Evolutionary conservation across 2,329 filamentous ascomycete species (phyloP).

Genomic region (Calonectria leucothoes): DNA sequence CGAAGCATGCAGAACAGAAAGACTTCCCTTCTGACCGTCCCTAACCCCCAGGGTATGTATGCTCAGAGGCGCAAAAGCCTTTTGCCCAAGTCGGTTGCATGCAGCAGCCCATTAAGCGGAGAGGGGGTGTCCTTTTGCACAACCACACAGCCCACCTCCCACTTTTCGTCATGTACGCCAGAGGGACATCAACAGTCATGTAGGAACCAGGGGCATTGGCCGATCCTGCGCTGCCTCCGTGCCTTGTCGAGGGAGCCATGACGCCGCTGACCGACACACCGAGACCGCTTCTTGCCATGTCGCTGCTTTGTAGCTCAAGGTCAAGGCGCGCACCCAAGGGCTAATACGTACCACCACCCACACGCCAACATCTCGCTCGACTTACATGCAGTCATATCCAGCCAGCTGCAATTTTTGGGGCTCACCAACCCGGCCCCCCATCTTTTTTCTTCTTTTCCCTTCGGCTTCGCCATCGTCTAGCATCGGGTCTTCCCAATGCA

Average conservation of each 20-base stretch:
- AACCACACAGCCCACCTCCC: neutral
- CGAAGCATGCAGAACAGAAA: slow-evolving; percentile 11
- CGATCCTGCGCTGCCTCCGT: neutral
- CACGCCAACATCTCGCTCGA: neutral
- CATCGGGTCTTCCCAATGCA: slow-evolving; percentile 15
- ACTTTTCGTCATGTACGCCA: slow-evolving; percentile 10
- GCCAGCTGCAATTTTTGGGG: neutral
- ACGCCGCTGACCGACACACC: slow-evolving; percentile 16
- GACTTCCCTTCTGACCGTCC: neutral
- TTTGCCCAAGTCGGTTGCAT: slow-evolving; percentile 16
- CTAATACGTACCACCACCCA: neutral
- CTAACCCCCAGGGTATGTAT: neutral
- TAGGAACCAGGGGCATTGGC: slow-evolving; percentile 11
- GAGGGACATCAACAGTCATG: slow-evolving; percentile 11
- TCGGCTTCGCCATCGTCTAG: slow-evolving; percentile 9
- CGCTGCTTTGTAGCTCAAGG: neutral
- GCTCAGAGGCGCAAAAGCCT: neutral
- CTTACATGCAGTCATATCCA: slow-evolving; percentile 18
- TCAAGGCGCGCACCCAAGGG: neutral
- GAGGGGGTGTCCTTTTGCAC: neutral
- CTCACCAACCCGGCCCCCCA: neutral
- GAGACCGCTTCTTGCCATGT: slow-evolving; percentile 8
- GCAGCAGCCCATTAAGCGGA: slow-evolving; percentile 10
- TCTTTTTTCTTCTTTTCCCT: neutral
- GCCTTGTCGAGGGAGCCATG: neutral